Conservation (phyloP, 108 stramenopile species). For the Fragilariopsis cylindrus region DNA sequence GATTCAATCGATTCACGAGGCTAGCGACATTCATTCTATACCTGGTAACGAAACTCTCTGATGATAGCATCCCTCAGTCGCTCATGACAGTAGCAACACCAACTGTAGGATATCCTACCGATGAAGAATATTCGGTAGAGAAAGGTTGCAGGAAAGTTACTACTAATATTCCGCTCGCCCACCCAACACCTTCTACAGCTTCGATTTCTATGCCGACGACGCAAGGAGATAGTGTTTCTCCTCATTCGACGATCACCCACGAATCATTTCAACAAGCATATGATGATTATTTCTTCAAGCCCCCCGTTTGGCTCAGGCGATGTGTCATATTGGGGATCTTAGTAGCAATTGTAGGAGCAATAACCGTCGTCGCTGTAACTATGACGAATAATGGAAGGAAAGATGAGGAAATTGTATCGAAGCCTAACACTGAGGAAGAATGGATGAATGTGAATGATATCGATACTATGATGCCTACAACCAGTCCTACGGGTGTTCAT, state of each 20-base stretch:
- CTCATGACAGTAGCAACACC: slow-evolving; percentile 13
- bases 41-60: neutral
- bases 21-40: slow-evolving; percentile 14
- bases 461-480: neutral
- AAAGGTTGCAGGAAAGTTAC: neutral
- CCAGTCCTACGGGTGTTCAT: neutral
- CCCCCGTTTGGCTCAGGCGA: neutral
- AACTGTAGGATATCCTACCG: slow-evolving; percentile 3
- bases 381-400: neutral
- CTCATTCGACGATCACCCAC: neutral
- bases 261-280: slow-evolving; percentile 3
- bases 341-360: slow-evolving; percentile 1
- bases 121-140: neutral
- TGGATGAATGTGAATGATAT: neutral
- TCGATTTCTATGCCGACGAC: too few species aligned
- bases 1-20: neutral
- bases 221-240: neutral
- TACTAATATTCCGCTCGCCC: neutral
- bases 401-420: neutral
- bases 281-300: neutral
- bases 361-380: neutral
- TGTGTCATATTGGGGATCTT: slow-evolving; percentile 7
- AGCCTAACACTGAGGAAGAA: neutral
- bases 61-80: neutral
- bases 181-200: neutral